Evolutionary conservation across 2,329 filamentous ascomycete genomes (phyloP).

Genomic region (Monascus ruber): DNA sequence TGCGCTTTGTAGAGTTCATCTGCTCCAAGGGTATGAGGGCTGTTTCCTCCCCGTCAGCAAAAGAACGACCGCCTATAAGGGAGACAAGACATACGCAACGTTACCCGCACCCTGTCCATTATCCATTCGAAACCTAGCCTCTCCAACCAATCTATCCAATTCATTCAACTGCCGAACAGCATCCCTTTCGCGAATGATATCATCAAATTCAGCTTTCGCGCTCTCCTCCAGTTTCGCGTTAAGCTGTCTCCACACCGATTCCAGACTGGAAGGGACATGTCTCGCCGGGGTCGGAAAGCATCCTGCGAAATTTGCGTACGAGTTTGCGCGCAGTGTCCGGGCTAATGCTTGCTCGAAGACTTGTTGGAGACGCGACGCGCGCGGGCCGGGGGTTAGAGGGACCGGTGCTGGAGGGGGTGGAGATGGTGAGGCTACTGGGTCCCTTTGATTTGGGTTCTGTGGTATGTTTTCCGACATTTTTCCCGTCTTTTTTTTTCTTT

Average conservation of each 20-base stretch:
- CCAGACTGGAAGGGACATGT: conserved; percentile 45
- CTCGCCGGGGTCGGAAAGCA: conserved; percentile 53
- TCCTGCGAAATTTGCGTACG: conserved; percentile 48
- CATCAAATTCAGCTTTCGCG: conserved; percentile 50
- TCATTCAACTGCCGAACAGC: conserved; percentile 50
- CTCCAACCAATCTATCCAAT: conserved; percentile 48
- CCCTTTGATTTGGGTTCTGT: too few relatives aligned
- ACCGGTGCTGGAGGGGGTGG: conserved; percentile 43
- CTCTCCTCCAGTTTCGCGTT: conserved; percentile 47
- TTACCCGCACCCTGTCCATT: conserved; percentile 27
- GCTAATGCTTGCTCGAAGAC: conserved; percentile 49
- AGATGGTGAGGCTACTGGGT: conserved; percentile 32
- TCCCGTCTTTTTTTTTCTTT: conserved; percentile 1
- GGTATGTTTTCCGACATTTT: background rate
- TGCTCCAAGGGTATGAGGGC: conserved; percentile 48
- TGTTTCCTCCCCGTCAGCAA: conserved; percentile 14
- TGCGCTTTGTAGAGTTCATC: conserved; percentile 48
- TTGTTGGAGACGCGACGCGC: conserved; percentile 48
- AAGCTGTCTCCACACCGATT: conserved; percentile 48
- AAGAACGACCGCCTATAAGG: background rate
- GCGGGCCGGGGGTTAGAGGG: conserved; percentile 45
- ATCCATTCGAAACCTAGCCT: conserved; percentile 44
- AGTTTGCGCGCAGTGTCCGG: conserved; percentile 50
- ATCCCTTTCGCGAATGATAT: conserved; percentile 44
- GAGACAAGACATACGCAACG: conserved; percentile 34